Evolutionary conservation across 805 yeast genomes (phyloP), one percentile per base, ranked within the genome.

Genomic region (Schizosaccharomyces cryophilus): DNA sequence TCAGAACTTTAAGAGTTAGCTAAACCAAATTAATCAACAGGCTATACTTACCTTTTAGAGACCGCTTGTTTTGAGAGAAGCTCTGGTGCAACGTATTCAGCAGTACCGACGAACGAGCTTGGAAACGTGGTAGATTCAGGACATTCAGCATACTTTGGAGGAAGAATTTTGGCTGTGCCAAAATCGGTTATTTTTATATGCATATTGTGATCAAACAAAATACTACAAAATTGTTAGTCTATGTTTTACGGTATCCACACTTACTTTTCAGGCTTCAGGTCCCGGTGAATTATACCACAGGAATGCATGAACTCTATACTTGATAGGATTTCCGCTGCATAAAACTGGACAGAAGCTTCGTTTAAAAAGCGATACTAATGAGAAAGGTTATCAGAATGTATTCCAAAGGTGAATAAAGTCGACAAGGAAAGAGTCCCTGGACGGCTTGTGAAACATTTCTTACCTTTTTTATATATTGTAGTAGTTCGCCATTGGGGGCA

Each of bases 401-500:
- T 9, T 35, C 15, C 40, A 4, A 35, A 2, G 1, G 40, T 4
- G 31, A 48, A 21, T 26, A 11, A 11, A 47, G 5, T 48, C 7
- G 21, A 42, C 21, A 42, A 42, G 21, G 54, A 13, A 48, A n/a
- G n/a, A 48, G n/a, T 4, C 4, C 5, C 4, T 48, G 21, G 21
- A 5, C 29, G 7, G 17, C 2, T n/a, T 19, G 7, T 24, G 24
- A 24, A 21, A 5, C 26, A 21, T 4, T 11, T 21, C 26, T 5
- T 45, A 64, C 64, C 67, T 80, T 82, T 64, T 89, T 81, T 61
- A 93, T 82, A 61, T 90, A 75, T 1, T 87, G 79, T 40, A 93
- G 75, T 59, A 93, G 73, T 71, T 93, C 98, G n/a, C 98, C 98
- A 66, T 88, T 87, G 63, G 90, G 85, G 1, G 97, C 97, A 69